Base-by-base conservation (phyloP, 176 grass and related monocot genomes). In the Avena atlantica region DNA sequence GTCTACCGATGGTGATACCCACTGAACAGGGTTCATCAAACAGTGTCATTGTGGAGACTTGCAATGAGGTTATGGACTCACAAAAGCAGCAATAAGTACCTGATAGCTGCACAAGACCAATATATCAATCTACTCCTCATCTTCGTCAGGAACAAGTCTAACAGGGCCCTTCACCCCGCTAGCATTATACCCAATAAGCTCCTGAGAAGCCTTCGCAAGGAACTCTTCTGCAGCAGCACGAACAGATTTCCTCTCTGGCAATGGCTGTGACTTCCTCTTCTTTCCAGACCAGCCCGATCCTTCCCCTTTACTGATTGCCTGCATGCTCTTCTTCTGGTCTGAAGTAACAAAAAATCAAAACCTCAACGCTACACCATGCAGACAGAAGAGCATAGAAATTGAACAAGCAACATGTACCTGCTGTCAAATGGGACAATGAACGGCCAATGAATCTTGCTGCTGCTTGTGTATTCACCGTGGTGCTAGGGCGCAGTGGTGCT, bases 361-460 rank as follows among this genome's bases (percentile, higher is more conserved):
- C 19, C 19, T 84, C 52, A 88, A 77, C 45, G 76, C 48, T 13
- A 87, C 14, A 69, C 40, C 13, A 86, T 48, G 78, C 23, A 53
- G 77, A 58, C 19, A 1, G 11, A 47, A 87, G 40, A 27, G 0
- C 19, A 16, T 27, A 40, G 27, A 69, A 65, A 88, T 67, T 86
- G 51, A 78, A 76, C 7, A 80, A 21, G 45, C 52, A 66, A 37
- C 34, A 55, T 70, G 13, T 88, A 98, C 96, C 96, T 11, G 87
- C 52, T 69, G 97, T 87, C 83, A 99, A 88, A 82, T 96, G 90
- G 52, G 97, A 55, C 29, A 99, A 74, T 0, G 94, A 91, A 69
- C 88, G 94, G 12, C 90, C 92, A 78, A 99, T 96, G 66, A 99
- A 95, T 34, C 97, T 90, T 29, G 97, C 87, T 12, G 94, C 97